Conservation (phyloP, 2,329 filamentous ascomycete genomes). For the Penicillium sp. region DNA sequence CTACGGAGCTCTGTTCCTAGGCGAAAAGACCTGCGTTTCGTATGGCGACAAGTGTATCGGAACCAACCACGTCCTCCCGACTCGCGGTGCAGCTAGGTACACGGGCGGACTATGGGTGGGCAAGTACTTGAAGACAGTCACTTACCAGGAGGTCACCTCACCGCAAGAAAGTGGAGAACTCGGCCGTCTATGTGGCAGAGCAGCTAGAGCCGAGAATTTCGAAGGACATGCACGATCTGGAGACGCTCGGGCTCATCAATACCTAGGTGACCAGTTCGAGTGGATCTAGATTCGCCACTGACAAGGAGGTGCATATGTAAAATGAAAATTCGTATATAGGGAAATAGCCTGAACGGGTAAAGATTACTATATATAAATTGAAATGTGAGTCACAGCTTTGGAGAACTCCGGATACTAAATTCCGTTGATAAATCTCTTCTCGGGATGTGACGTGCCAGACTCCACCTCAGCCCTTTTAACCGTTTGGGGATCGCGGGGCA, state of each 20-base stretch:
- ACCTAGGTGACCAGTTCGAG: slow-evolving; percentile 42
- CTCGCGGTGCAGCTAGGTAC: slow-evolving; percentile 48
- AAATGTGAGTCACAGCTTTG: too few species aligned
- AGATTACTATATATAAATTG: not conserved
- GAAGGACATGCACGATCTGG: slow-evolving; percentile 55
- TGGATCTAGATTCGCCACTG: slow-evolving; percentile 41
- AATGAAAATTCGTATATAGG: not conserved
- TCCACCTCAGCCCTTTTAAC: not conserved
- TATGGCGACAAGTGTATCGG: slow-evolving; percentile 58
- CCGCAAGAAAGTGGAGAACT: slow-evolving; percentile 49
- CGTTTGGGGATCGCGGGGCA: not conserved
- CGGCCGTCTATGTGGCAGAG: slow-evolving; percentile 50
- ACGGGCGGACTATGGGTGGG: slow-evolving; percentile 57
- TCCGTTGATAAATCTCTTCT: not conserved
- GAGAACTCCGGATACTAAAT: not conserved
- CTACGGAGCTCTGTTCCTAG: slow-evolving; percentile 53
- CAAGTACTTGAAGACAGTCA: slow-evolving; percentile 54
- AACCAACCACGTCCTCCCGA: slow-evolving; percentile 56
- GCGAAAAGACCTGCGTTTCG: slow-evolving; percentile 53
- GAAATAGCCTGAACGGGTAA: not conserved
- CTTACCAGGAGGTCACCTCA: slow-evolving; percentile 52
- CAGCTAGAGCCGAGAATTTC: slow-evolving; percentile 52
- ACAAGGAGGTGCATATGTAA: not conserved
- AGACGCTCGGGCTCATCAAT: slow-evolving; percentile 47
- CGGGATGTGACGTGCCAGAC: not conserved